Percentiles rank a stretch among this genome's conserved stretches.
Conservation (phyloP, 305 asterid species). For the Solanum chacoense region DNA sequence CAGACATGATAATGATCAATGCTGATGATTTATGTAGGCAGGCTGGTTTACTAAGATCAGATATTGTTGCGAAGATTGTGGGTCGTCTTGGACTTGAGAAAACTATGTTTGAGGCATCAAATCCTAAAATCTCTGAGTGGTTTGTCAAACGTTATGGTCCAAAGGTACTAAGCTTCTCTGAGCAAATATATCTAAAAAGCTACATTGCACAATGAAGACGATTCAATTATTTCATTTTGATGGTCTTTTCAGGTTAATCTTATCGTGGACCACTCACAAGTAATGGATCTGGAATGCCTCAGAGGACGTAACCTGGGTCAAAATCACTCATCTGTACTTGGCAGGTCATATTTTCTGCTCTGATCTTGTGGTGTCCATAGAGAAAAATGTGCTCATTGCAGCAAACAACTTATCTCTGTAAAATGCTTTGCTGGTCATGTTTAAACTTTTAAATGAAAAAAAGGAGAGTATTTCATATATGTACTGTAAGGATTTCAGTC, state of each 20-base stretch:
- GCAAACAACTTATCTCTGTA: not conserved
- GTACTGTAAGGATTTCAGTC: not conserved
- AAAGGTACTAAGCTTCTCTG: conserved; percentile 29
- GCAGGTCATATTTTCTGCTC: conserved; percentile 44
- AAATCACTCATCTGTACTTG: conserved; percentile 65
- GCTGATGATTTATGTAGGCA: conserved; percentile 66
- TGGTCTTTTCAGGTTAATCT: conserved; percentile 59
- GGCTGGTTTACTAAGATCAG: conserved; percentile 63
- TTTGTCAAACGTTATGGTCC: conserved; percentile 84
- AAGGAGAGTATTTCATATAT: not conserved
- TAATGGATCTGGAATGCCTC: conserved; percentile 85
- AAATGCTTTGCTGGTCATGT: not conserved
- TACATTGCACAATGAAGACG: not conserved
- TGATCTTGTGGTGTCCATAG: conserved; percentile 10
- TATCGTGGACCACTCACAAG: conserved; percentile 80
- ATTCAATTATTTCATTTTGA: not conserved
- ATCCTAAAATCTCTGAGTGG: conserved; percentile 73
- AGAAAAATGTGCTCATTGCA: not conserved
- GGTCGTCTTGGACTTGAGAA: conserved; percentile 84
- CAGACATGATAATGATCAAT: conserved; percentile 89
- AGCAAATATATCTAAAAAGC: not conserved
- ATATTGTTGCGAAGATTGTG: conserved; percentile 59
- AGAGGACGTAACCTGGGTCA: conserved; percentile 74
- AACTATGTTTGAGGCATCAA: conserved; percentile 90
- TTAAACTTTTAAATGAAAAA: not conserved